Percentiles rank a stretch among this genome's conserved stretches.
Conservation (phyloP, 371 early-diverging fungal genomes). For the Nosema granulosis region DNA sequence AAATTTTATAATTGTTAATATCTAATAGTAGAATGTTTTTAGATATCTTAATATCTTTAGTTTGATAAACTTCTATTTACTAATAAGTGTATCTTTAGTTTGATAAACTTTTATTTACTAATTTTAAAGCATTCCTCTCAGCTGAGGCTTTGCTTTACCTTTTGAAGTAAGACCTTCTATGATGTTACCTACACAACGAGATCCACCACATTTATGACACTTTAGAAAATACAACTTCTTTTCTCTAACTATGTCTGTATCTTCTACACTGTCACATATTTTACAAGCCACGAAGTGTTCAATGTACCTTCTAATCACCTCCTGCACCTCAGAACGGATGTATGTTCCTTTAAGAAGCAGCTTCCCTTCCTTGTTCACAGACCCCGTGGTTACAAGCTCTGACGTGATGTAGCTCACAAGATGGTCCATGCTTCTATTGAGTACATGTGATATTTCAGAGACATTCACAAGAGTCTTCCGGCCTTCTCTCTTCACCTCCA, state of each 20-base stretch:
- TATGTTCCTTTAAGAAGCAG: constrained; percentile 93
- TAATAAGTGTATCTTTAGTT: background rate
- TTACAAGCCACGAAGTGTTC: constrained; percentile 96
- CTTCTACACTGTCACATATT: constrained; percentile 82
- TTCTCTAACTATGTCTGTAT: constrained; percentile 88
- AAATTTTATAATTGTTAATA: no score
- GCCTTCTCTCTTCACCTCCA: constrained; percentile 63
- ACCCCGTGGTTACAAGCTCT: constrained; percentile 93
- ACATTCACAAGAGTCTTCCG: constrained; percentile 65
- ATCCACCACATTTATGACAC: constrained; percentile 92
- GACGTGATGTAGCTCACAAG: constrained; percentile 91
- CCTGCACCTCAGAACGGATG: constrained; percentile 96
- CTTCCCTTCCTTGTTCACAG: constrained; percentile 83
- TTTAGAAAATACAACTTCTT: constrained; percentile 91
- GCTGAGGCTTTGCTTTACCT: constrained; percentile 36
- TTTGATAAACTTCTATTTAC: no score
- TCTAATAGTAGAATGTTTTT: no score
- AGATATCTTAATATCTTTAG: no score
- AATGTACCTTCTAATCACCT: constrained; percentile 90
- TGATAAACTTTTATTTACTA: constrained; percentile 8
- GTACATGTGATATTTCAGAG: constrained; percentile 51
- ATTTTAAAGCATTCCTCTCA: constrained; percentile 49
- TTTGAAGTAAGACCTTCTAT: constrained; percentile 85
- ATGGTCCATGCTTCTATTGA: constrained; percentile 83
- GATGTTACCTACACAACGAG: constrained; percentile 75